phyloP scores from a whole-genome alignment of 768 basidiomycete genomes.

The Hericium coralloides region DNA sequence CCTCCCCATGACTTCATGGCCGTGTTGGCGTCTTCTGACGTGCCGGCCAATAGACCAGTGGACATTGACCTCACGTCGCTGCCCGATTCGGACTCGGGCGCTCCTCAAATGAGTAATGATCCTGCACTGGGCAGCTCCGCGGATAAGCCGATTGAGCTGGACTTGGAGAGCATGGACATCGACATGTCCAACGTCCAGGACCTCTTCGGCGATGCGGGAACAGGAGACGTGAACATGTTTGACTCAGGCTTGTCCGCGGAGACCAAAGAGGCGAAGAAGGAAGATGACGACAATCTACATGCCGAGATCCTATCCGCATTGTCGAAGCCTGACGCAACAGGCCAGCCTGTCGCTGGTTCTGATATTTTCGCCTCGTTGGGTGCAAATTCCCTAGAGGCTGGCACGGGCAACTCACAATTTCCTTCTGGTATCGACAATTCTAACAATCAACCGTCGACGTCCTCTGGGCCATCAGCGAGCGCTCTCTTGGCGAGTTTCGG shows the following conservation, averaged over 20 bases:
- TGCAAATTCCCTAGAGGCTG: background rate
- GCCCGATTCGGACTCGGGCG: constrained; percentile 10
- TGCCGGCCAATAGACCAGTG: constrained; percentile 21
- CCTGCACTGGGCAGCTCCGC: constrained; percentile 48
- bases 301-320: background rate
- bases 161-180: constrained; percentile 60
- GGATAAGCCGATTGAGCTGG: constrained; percentile 77
- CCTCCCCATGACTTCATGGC: constrained; percentile 55
- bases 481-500: constrained; percentile 32
- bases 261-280: background rate
- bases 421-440: background rate
- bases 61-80: constrained; percentile 50
- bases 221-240: background rate
- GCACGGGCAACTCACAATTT: background rate
- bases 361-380: background rate
- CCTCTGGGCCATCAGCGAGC: constrained; percentile 8
- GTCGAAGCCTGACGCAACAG: background rate
- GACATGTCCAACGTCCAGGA: constrained; percentile 36
- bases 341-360: too few species aligned
- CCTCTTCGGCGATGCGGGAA: constrained; percentile 3
- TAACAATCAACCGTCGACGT: background rate
- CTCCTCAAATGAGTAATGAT: constrained; percentile 27
- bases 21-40: constrained; percentile 32
- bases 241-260: background rate
- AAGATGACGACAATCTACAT: background rate